Conservation (phyloP, 108 stramenopile species). For the Conticribra weissflogii region DNA sequence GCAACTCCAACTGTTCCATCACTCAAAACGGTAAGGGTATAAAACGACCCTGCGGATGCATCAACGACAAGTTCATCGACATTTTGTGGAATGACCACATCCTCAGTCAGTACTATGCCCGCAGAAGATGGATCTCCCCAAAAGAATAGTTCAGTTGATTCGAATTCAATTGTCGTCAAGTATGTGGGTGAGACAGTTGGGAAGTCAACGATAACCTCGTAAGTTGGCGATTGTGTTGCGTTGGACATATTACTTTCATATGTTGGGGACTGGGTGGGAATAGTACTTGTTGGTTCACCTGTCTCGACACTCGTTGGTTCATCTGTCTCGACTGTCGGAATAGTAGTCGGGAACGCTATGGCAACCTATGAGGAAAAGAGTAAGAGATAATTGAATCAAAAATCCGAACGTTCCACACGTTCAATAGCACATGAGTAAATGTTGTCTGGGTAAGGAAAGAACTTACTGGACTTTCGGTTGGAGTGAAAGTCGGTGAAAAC, state of each 20-base stretch:
- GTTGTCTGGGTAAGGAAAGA: too few relatives aligned
- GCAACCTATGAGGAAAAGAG: too few relatives aligned
- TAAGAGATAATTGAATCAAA: too few relatives aligned
- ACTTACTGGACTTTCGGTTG: too few relatives aligned
- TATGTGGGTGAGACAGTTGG: background rate
- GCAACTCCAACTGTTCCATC: slow-evolving; percentile 14
- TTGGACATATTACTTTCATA: too few relatives aligned
- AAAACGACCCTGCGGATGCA: slow-evolving; percentile 14
- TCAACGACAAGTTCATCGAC: slow-evolving; percentile 9
- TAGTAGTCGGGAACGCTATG: too few relatives aligned
- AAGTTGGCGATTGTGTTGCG: background rate
- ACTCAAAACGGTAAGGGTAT: slow-evolving; percentile 5
- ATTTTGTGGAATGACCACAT: slow-evolving; percentile 6
- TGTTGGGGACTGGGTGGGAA: too few relatives aligned
- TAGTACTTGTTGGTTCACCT: too few relatives aligned
- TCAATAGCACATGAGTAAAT: too few relatives aligned
- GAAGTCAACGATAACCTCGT: background rate
- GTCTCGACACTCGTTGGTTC: too few relatives aligned
- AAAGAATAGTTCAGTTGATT: background rate
- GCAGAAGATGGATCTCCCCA: slow-evolving; percentile 18
- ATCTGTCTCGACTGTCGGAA: too few relatives aligned
- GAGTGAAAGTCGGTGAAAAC: background rate
- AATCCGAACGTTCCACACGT: too few relatives aligned
- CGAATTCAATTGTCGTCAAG: background rate
- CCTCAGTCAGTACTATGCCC: background rate